Percentiles rank a stretch among this genome's conserved stretches.
phyloP scores from a whole-genome alignment of 225 moss, liverwort and hornwort genomes.

The Polytrichum commune region DNA sequence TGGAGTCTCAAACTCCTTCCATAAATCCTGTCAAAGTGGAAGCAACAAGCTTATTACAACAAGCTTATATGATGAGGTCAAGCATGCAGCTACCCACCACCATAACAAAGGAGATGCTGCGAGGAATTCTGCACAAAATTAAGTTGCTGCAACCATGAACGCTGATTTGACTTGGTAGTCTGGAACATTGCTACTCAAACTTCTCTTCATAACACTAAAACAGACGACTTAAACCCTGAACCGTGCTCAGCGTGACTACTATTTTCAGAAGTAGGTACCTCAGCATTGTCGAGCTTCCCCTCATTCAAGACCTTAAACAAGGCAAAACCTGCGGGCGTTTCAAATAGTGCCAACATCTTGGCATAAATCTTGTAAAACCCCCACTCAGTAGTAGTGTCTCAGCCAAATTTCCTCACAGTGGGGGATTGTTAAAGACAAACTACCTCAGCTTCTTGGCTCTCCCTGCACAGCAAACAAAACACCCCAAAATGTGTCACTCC shows the following conservation, averaged over 20 bases:
- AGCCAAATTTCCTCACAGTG: neutral
- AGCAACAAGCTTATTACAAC: too few relatives aligned
- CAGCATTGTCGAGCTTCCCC: conserved; percentile 72
- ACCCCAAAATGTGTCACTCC: too few relatives aligned
- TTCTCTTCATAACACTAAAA: too few relatives aligned
- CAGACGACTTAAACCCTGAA: too few relatives aligned
- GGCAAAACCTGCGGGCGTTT: conserved; percentile 89
- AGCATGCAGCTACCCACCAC: too few relatives aligned
- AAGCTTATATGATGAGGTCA: too few relatives aligned
- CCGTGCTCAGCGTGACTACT: too few relatives aligned
- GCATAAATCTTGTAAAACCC: conserved; percentile 20
- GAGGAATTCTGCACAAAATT: too few relatives aligned
- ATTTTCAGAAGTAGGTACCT: conserved; percentile 17
- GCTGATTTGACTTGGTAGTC: too few relatives aligned
- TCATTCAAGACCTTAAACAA: conserved; percentile 80
- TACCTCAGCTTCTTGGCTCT: neutral
- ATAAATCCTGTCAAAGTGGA: conserved; percentile 43
- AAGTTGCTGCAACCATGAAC: too few relatives aligned
- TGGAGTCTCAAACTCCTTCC: conserved; percentile 81
- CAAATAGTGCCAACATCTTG: conserved; percentile 85
- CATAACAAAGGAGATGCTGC: too few relatives aligned
- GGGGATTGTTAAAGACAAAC: neutral
- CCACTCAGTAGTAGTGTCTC: conserved; percentile 25
- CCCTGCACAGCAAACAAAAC: neutral
- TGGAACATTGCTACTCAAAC: too few relatives aligned